Conservation (phyloP, 352 stramenopile genomes). For the Phytophthora megakarya region DNA sequence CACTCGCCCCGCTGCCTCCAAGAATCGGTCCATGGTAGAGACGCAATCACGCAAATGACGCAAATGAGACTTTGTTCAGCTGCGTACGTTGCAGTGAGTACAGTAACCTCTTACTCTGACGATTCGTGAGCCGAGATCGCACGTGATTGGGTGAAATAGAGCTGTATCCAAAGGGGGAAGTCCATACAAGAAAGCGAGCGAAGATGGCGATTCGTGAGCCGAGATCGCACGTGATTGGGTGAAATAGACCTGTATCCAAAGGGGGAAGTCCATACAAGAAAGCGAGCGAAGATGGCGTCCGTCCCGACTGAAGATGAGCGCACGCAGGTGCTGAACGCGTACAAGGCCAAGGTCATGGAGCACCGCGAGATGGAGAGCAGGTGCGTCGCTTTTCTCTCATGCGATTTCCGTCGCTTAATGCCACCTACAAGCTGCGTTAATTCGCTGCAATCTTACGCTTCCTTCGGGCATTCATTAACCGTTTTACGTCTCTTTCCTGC, state of each 20-base stretch:
- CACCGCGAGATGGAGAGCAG: slow-evolving; percentile 96
- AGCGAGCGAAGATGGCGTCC: slow-evolving; percentile 54
- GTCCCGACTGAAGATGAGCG: slow-evolving; percentile 83
- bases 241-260: slow-evolving; percentile 30
- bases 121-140: no score
- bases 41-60: no score
- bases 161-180: slow-evolving; percentile 32
- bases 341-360: slow-evolving; percentile 96
- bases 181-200: slow-evolving; percentile 4
- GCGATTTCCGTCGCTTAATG: neutral
- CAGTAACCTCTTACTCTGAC: no score
- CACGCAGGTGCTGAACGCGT: slow-evolving; percentile 93
- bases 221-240: slow-evolving; percentile 31
- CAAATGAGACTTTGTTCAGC: neutral
- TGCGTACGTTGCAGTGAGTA: neutral
- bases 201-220: no score
- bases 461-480: slow-evolving; percentile 3
- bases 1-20: slow-evolving; percentile 60
- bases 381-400: slow-evolving; percentile 41
- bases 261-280: slow-evolving; percentile 14
- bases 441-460: slow-evolving; percentile 20
- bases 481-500: slow-evolving; percentile 2
- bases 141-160: slow-evolving; percentile 26
- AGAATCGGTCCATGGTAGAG: slow-evolving; percentile 51
- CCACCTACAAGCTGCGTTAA: slow-evolving; percentile 4